Conservation (phyloP, 2,329 filamentous ascomycete genomes). For the Fusarium burgessii region DNA sequence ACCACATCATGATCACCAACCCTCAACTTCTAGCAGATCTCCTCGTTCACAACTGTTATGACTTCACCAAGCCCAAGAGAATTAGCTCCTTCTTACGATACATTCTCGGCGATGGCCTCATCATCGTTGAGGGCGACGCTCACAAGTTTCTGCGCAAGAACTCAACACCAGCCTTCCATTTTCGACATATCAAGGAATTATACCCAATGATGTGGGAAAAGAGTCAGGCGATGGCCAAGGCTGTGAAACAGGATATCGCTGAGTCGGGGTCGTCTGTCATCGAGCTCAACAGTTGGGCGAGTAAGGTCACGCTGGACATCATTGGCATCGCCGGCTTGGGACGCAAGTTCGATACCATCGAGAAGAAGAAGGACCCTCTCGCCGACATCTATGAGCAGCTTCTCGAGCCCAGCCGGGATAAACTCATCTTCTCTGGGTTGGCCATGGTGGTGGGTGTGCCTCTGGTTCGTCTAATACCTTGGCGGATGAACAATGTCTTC, state of each 20-base stretch:
- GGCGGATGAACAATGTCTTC: conserved; percentile 39
- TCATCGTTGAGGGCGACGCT: conserved; percentile 75
- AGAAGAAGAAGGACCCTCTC: conserved; percentile 54
- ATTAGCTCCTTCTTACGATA: conserved; percentile 62
- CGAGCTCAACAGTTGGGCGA: conserved; percentile 62
- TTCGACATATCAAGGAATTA: conserved; percentile 75
- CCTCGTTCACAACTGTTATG: conserved; percentile 58
- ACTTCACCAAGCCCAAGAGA: conserved; percentile 64
- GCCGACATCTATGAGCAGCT: conserved; percentile 60
- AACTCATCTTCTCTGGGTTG: conserved; percentile 51
- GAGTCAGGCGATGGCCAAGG: conserved; percentile 47
- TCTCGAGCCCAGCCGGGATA: conserved; percentile 59
- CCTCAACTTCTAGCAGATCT: conserved; percentile 44
- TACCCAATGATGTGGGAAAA: conserved; percentile 79
- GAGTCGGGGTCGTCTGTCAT: conserved; percentile 30
- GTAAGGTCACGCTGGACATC: conserved; percentile 68
- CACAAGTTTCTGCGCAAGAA: conserved; percentile 78
- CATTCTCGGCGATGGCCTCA: conserved; percentile 69
- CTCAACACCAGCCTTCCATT: conserved; percentile 74
- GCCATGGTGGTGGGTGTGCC: conserved; percentile 24
- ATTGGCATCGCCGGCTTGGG: conserved; percentile 70
- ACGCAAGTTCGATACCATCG: conserved; percentile 62
- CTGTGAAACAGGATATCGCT: conserved; percentile 57
- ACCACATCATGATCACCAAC: conserved; percentile 39
- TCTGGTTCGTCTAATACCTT: conserved; percentile 28